Base-by-base conservation (phyloP, 331 rosid species). In the Pyracantha coccinea region DNA sequence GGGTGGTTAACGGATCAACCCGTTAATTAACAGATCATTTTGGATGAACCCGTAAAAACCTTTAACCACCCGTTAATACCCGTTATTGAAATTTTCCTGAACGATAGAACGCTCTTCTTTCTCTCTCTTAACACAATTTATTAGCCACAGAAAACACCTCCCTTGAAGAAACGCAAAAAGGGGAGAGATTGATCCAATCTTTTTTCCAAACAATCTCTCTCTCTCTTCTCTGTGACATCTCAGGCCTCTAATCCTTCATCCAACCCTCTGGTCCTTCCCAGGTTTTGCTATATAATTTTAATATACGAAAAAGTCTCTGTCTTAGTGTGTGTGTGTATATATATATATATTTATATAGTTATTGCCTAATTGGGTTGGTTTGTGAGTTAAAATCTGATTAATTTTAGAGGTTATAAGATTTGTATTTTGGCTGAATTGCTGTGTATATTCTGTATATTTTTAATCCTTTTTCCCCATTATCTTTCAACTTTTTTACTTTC, bases 131-230 rank as follows among this genome's bases (percentile, higher is more conserved):
- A 57, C 59, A 64, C 52, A 76, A 23, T 47, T 77, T 78, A 68
- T 83, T 68, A 66, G 70, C 88, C 87, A 81, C 88, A 86, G 15
- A 77, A 79, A 64, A 31, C 55, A 38, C 47, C 80, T 55, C 17
- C 68, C 69, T 33, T 67, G 73, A 15, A 31, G 44, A 41, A 67
- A 58, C 58, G 24, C 17, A 54, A 13, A 17, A 47, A 21, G 15
- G 52, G 52, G 77, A 79, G 74, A 74, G 63, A 65, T 77, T 70
- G 69, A 57, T 69, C 75, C 32, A 65, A 72, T 73, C 62, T 69
- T 3, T 68, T 69, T 2, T 33, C 41, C 2, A 5, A 32, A 58
- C 29, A 80, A 28, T 27, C 33, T 11, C 52, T 3, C 10, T 52
- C 28, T 66, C 33, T 65, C 80, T 65, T 60, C 50, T 45, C 25